Base-by-base conservation (phyloP, 1,284 basidiomycete genomes). In the Marasmius sp. region DNA sequence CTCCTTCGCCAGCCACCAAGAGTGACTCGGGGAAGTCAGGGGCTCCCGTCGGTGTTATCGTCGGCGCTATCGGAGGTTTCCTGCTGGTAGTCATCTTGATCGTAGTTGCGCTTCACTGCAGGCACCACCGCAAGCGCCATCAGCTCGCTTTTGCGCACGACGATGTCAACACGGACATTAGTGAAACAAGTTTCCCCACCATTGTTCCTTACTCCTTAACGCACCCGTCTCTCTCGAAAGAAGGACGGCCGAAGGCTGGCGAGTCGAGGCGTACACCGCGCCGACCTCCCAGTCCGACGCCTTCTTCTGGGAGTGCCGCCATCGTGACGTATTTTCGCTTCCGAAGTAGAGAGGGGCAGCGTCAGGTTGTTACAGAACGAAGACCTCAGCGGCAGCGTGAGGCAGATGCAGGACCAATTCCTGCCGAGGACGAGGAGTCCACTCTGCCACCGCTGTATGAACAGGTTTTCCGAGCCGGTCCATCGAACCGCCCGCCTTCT, bases 401-500 rank as follows among this genome's bases (percentile, higher is more conserved):
- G 54, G 39, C 57, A 11, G 71, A 72, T 62, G 69, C 69, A 34
- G 71, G 69, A 10, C 67, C 64, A 6, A 59, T 70, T 4, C 58
- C 64, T 3, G 63, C 61, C 4, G 66, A 65, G 4, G 61, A 64
- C 11, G 60, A 59, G 14, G 64, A 65, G 18, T 57, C 63, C 37
- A 65, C 65, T 9, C 66, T 72, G 1, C 71, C 71, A 1, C 71
- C 69, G 5, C 68, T 69, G 33, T 72, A 71, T 53, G 67, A 67
- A 5, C 65, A 70, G 52, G 68, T 72, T 6, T 72, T 72, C 11
- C 55, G 37, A 48, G 27, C 33, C 12, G 33, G 34, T n/a, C 11
- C 27, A n/a, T 14, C 12, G 20, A 36, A 14, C n/a, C 43, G 43
- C 43, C 18, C 43, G 4, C 43, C 43, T 45, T 6, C 12, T 3